Conservation (phyloP, 495 filamentous ascomycete species). For the Penicillium pancosmium region DNA sequence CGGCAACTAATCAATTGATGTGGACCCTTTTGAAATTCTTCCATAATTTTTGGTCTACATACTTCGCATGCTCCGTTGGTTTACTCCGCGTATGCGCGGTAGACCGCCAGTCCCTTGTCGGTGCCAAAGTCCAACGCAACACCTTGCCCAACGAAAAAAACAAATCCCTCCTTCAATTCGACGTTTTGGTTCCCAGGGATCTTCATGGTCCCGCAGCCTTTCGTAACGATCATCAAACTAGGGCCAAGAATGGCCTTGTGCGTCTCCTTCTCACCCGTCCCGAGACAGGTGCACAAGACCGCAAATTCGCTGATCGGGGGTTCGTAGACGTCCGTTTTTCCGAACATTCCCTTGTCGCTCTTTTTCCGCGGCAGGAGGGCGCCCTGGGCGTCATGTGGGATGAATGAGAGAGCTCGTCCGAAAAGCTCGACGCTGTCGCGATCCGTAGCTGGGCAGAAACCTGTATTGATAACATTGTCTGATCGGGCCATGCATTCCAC, state of each 20-base stretch:
- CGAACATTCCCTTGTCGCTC: constrained; percentile 56
- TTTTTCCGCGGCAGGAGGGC: constrained; percentile 50
- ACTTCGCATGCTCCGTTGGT: not conserved
- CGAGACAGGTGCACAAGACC: constrained; percentile 62
- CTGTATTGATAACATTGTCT: constrained; percentile 76
- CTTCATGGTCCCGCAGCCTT: constrained; percentile 61
- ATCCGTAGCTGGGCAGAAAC: constrained; percentile 69
- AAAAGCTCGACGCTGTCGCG: constrained; percentile 67
- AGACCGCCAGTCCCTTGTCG: constrained; percentile 54
- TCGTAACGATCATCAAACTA: constrained; percentile 65
- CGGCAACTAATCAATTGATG: not conserved
- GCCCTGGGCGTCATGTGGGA: constrained; percentile 57
- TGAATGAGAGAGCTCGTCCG: constrained; percentile 60
- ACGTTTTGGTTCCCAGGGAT: constrained; percentile 51
- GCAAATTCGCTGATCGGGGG: constrained; percentile 77
- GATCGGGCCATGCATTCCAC: constrained; percentile 85
- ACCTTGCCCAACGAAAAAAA: constrained; percentile 70
- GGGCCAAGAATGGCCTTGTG: constrained; percentile 62
- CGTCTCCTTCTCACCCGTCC: constrained; percentile 58
- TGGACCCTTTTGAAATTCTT: too few species aligned
- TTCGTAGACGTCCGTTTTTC: constrained; percentile 62
- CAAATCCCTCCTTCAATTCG: constrained; percentile 61
- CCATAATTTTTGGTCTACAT: too few species aligned
- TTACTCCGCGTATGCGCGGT: constrained; percentile 58
- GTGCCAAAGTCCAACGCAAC: constrained; percentile 53